phyloP scores from a whole-genome alignment of 495 filamentous ascomycete species.

The Poronia punctata region DNA sequence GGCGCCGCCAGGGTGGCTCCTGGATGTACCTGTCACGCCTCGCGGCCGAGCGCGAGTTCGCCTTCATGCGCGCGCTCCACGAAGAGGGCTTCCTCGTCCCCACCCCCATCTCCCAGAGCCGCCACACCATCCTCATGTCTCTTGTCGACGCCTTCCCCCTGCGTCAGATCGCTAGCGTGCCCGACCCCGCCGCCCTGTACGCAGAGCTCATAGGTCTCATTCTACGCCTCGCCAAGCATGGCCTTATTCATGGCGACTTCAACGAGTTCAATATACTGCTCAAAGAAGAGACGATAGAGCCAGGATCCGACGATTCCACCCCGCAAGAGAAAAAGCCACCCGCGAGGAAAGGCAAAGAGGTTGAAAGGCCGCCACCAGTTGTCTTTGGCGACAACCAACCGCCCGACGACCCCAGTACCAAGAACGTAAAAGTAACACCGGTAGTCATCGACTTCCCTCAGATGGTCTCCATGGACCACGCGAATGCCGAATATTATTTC shows the following conservation, averaged over 20 bases:
- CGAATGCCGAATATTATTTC: slow-evolving; percentile 90
- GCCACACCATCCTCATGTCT: slow-evolving; percentile 94
- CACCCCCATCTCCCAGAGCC: slow-evolving; percentile 72
- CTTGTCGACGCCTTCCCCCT: slow-evolving; percentile 85
- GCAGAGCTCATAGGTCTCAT: slow-evolving; percentile 84
- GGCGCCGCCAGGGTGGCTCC: slow-evolving; percentile 62
- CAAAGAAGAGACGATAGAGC: slow-evolving; percentile 50
- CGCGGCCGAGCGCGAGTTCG: slow-evolving; percentile 84
- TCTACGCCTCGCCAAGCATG: slow-evolving; percentile 73
- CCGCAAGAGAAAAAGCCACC: slow-evolving; percentile 21
- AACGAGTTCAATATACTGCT: slow-evolving; percentile 99
- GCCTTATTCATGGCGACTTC: slow-evolving; percentile 96
- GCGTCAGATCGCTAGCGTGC: slow-evolving; percentile 71
- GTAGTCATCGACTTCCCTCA: slow-evolving; percentile 97
- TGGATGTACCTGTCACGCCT: slow-evolving; percentile 98
- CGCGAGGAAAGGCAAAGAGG: slow-evolving; percentile 20
- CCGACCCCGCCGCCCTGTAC: slow-evolving; percentile 74
- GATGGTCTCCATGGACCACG: slow-evolving; percentile 93
- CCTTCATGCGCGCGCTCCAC: slow-evolving; percentile 81
- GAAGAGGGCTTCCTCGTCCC: slow-evolving; percentile 85
- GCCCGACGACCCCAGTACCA: slow-evolving; percentile 8
- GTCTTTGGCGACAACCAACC: slow-evolving; percentile 6
- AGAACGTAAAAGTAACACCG: slow-evolving; percentile 46
- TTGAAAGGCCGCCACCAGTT: slow-evolving; percentile 4
- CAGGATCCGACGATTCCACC: background rate